Evolutionary conservation across 2,329 filamentous ascomycete genomes (phyloP).

Genomic region (Colletotrichum ledebouriae): DNA sequence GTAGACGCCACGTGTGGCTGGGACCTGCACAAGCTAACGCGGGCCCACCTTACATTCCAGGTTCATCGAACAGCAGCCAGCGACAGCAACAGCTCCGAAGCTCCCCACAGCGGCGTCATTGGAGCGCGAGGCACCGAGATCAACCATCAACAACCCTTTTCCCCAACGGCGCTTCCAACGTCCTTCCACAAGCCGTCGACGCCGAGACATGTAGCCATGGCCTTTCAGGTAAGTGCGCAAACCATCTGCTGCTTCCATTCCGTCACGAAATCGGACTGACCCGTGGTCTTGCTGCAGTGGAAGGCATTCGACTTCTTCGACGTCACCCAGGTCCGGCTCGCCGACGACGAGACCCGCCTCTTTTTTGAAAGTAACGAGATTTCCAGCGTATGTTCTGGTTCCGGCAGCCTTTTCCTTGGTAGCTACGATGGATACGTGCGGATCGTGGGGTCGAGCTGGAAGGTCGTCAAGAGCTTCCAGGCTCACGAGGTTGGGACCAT

Average conservation of each 20-base stretch:
- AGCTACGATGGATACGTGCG: constrained; percentile 87
- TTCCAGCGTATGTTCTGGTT: constrained; percentile 86
- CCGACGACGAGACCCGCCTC: constrained; percentile 82
- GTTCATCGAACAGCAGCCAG: constrained; percentile 10
- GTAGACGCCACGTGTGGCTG: not conserved
- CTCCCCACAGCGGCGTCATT: constrained; percentile 48
- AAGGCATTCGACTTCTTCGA: constrained; percentile 99
- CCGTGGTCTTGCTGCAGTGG: constrained; percentile 72
- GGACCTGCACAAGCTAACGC: too few relatives aligned
- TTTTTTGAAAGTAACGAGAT: constrained; percentile 88
- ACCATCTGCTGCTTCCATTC: not conserved
- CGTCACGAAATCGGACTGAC: constrained; percentile 4
- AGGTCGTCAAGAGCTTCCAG: constrained; percentile 86
- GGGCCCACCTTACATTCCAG: not conserved
- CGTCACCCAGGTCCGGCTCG: constrained; percentile 84
- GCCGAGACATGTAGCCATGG: constrained; percentile 43
- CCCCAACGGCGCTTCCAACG: not conserved
- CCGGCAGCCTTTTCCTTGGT: constrained; percentile 90
- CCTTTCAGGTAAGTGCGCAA: constrained; percentile 38
- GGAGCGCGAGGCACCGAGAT: constrained; percentile 40
- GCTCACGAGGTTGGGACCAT: constrained; percentile 86
- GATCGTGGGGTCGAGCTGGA: constrained; percentile 89
- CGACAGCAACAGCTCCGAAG: constrained; percentile 41
- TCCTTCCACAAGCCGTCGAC: constrained; percentile 5
- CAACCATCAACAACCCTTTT: constrained; percentile 27